These are phyloP conservation scores for Benincasa hispida DNA, from an alignment of 306 rosid genomes.

Conservation along the genomic window DNA sequence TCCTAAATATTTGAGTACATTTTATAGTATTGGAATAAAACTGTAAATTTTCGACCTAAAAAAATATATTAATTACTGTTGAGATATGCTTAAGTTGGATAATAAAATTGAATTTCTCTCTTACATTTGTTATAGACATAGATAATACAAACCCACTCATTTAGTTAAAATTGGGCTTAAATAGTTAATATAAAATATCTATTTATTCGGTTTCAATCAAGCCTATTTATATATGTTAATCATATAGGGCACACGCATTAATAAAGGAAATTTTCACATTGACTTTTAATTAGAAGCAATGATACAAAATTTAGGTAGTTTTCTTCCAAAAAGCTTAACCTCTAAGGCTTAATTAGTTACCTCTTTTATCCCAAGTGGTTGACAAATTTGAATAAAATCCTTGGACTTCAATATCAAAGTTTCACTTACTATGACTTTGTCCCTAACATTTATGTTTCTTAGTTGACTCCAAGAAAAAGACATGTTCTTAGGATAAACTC, in stretches of 20 bases:
- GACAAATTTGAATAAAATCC: not conserved
- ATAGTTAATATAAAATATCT: not conserved
- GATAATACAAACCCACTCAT: not conserved
- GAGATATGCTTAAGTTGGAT: too few relatives aligned
- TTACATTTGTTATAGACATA: not conserved
- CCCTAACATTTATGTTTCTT: not conserved
- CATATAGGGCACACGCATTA: not conserved
- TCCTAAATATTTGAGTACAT: too few relatives aligned
- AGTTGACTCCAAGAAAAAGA: conserved; percentile 3
- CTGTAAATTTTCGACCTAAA: too few relatives aligned
- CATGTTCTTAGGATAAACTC: not conserved
- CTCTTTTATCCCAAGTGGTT: not conserved
- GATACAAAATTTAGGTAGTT: not conserved
- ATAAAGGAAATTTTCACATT: not conserved
- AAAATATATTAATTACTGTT: too few relatives aligned
- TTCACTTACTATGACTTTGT: not conserved
- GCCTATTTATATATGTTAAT: not conserved
- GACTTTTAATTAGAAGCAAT: not conserved
- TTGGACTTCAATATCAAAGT: not conserved
- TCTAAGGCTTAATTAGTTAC: not conserved
- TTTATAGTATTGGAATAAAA: too few relatives aligned
- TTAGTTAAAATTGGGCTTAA: not conserved
- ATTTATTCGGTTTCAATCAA: not conserved
- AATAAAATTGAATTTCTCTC: too few relatives aligned
- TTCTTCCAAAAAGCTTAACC: not conserved